Conservation (phyloP, 441 rosid species). For the Gossypium gossypioides region DNA sequence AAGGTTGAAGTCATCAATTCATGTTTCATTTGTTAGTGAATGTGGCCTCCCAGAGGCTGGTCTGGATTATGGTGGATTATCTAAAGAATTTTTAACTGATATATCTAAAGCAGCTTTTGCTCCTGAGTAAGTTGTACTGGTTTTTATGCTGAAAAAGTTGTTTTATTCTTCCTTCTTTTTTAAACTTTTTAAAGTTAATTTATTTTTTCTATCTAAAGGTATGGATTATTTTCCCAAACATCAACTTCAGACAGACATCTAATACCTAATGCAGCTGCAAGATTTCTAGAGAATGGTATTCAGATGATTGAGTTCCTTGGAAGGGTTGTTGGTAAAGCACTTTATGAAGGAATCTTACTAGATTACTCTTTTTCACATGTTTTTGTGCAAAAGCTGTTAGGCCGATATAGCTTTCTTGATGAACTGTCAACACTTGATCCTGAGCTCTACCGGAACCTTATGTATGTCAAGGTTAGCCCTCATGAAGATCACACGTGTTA, state of each 20-base stretch:
- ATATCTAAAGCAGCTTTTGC: conserved; percentile 89
- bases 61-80: conserved; percentile 94
- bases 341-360: conserved; percentile 88
- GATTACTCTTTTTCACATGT: conserved; percentile 91
- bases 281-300: conserved; percentile 74
- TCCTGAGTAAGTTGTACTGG: conserved; percentile 59
- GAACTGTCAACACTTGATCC: conserved; percentile 96
- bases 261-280: conserved; percentile 79
- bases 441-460: conserved; percentile 80
- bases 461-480: conserved; percentile 86
- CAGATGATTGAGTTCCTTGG: conserved; percentile 98
- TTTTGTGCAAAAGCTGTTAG: conserved; percentile 88
- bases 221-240: conserved; percentile 86
- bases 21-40: conserved; percentile 94
- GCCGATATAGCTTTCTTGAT: conserved; percentile 95
- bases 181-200: not conserved
- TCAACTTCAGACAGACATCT: conserved; percentile 75
- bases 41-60: conserved; percentile 98
- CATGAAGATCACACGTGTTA: not conserved
- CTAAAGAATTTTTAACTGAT: conserved; percentile 94
- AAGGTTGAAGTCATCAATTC: conserved; percentile 82
- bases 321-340: conserved; percentile 96
- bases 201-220: conserved; percentile 35
- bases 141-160: not conserved
- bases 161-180: not conserved